A percentile compares a stretch with the other conserved stretches of the same genome.
phyloP scores from a whole-genome alignment of 306 rosid genomes.

The Macrotyloma uniflorum region DNA sequence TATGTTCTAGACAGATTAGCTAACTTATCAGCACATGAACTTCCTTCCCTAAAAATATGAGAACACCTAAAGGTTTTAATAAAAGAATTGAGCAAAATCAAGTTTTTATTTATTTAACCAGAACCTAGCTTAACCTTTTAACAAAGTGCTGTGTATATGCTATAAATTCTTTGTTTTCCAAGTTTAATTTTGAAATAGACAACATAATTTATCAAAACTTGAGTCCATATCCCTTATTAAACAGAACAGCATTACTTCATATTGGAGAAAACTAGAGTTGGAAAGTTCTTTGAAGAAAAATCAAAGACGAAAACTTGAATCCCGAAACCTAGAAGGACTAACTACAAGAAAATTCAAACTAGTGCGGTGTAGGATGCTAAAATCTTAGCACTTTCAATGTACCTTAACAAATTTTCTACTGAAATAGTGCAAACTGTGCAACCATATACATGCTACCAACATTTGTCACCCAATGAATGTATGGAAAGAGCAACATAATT shows the following conservation, averaged over 20 bases:
- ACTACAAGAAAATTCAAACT: background rate
- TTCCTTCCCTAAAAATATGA: no score
- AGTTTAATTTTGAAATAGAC: background rate
- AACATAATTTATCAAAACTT: background rate
- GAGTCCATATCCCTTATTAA: background rate
- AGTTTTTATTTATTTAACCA: background rate
- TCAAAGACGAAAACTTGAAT: constrained; percentile 18
- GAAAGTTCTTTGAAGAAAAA: background rate
- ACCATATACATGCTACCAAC: constrained; percentile 9
- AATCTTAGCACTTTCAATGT: background rate
- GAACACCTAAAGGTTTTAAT: background rate
- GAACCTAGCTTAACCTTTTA: constrained; percentile 2
- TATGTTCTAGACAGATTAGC: no score
- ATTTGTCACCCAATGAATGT: background rate
- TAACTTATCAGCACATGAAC: no score
- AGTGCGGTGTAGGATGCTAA: background rate
- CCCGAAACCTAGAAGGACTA: constrained; percentile 12
- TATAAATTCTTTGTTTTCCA: constrained; percentile 8
- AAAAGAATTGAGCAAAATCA: background rate
- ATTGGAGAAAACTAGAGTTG: background rate
- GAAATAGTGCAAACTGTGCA: constrained; percentile 1
- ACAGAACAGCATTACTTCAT: constrained; percentile 14
- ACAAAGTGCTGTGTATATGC: background rate
- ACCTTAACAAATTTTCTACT: background rate
- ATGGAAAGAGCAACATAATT: background rate